These are phyloP conservation scores for Boletus patriciae DNA, from an alignment of 768 basidiomycete genomes.

Conservation along the genomic window DNA sequence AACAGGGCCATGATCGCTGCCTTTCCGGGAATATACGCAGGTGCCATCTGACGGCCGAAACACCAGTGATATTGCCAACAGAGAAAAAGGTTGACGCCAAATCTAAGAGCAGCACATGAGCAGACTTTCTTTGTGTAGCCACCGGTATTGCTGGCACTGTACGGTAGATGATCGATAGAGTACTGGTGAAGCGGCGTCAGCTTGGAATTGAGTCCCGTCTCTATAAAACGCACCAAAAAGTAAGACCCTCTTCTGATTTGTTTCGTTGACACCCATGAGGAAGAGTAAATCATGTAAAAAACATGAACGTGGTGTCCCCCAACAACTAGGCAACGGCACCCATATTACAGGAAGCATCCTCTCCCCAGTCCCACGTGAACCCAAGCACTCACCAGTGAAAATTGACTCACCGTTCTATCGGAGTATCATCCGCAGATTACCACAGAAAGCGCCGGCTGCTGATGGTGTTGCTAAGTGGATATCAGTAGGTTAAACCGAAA, in stretches of 20 bases:
- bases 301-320: no score
- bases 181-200: no score
- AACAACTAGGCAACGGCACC: no score
- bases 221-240: slow-evolving; percentile 15
- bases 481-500: background rate
- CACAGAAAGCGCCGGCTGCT: slow-evolving; percentile 25
- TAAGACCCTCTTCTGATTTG: no score
- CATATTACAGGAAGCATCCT: slow-evolving; percentile 23
- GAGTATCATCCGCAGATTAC: slow-evolving; percentile 23
- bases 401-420: slow-evolving; percentile 15
- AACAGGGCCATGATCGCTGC: slow-evolving; percentile 33
- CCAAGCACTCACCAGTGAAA: background rate
- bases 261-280: no score
- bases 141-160: slow-evolving; percentile 29
- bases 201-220: no score
- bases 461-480: slow-evolving; percentile 20
- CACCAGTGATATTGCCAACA: slow-evolving; percentile 21
- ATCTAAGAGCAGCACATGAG: no score
- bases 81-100: slow-evolving; percentile 18
- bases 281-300: background rate
- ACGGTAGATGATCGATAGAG: slow-evolving; percentile 27
- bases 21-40: slow-evolving; percentile 36
- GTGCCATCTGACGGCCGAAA: slow-evolving; percentile 28
- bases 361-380: background rate
- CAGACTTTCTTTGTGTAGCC: slow-evolving; percentile 31